phyloP scores from a whole-genome alignment of 2,329 filamentous ascomycete genomes.

The Pseudogymnoascus sp. region DNA sequence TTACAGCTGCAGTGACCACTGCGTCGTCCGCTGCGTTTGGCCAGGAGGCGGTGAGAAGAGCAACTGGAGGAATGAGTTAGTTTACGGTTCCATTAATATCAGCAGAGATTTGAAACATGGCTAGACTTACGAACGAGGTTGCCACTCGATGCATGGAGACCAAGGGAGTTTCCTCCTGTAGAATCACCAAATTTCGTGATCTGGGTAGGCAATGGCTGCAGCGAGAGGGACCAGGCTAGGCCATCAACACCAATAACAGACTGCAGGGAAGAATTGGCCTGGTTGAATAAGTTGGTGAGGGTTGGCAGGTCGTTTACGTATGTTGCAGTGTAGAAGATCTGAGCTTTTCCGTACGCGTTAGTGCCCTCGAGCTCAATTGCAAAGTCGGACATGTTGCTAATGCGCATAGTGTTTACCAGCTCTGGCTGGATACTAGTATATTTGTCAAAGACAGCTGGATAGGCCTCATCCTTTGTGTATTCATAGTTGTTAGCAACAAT shows the following conservation, averaged over 20 bases:
- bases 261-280: neutral
- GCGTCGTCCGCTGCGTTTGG: neutral
- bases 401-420: slow-evolving; percentile 8
- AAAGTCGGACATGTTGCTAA: slow-evolving; percentile 12
- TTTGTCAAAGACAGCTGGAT: slow-evolving; percentile 8
- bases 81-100: neutral
- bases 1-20: neutral
- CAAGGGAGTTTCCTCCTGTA: slow-evolving; percentile 8
- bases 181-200: neutral
- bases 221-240: neutral
- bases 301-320: slow-evolving; percentile 1
- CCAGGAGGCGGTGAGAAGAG: slow-evolving; percentile 1
- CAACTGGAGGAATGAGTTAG: neutral
- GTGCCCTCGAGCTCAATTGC: slow-evolving; percentile 5
- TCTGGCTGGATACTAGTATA: slow-evolving; percentile 2
- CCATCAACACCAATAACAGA: neutral
- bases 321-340: slow-evolving; percentile 8
- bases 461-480: slow-evolving; percentile 10
- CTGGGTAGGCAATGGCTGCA: neutral
- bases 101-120: neutral
- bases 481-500: slow-evolving; percentile 9
- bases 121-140: neutral
- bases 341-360: neutral
- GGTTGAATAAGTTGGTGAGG: neutral
- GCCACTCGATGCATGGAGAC: slow-evolving; percentile 9